Evolutionary conservation across 2,329 filamentous ascomycete species (phyloP).

Genomic region (Fusarium sarcochroum): DNA sequence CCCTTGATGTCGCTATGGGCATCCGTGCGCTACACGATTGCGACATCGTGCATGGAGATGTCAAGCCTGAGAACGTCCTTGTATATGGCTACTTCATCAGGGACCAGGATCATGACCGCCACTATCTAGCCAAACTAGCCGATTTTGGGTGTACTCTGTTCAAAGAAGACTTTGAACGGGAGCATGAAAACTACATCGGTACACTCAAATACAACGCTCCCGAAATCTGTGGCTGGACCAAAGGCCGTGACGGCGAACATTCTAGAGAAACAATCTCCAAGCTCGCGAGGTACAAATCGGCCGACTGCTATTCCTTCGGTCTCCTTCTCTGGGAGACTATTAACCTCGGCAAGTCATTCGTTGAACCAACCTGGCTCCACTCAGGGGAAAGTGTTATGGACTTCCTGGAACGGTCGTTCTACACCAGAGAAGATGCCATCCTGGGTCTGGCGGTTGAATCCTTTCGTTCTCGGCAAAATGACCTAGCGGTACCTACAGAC

Average conservation of each 20-base stretch:
- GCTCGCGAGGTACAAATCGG: not conserved
- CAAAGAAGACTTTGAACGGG: not conserved
- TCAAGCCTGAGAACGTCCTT: conserved; percentile 20
- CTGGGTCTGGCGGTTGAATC: not conserved
- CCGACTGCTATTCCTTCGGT: conserved; percentile 17
- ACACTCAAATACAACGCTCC: conserved; percentile 23
- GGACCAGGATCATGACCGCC: conserved; percentile 6
- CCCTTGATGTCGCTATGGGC: conserved; percentile 21
- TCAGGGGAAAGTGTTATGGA: not conserved
- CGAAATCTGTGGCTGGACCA: conserved; percentile 3
- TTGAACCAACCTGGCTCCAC: conserved; percentile 2
- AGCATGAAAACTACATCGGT: conserved; percentile 8
- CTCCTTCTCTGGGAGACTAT: conserved; percentile 17
- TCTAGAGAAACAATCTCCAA: not conserved
- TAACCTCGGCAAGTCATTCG: conserved; percentile 8
- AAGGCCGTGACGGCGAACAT: not conserved
- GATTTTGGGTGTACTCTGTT: conserved; percentile 22
- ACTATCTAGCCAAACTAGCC: conserved; percentile 15
- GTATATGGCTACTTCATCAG: conserved; percentile 9
- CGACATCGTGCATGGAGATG: conserved; percentile 21
- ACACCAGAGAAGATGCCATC: not conserved
- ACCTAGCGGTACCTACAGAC: not conserved
- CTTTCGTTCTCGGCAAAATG: not conserved
- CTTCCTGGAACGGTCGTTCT: conserved; percentile 1
- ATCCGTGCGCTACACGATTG: conserved; percentile 21